A percentile compares a stretch with the other conserved stretches of the same genome.
Evolutionary conservation across 805 yeast genomes (phyloP).

Genomic region (Jamesozyma hellenica): DNA sequence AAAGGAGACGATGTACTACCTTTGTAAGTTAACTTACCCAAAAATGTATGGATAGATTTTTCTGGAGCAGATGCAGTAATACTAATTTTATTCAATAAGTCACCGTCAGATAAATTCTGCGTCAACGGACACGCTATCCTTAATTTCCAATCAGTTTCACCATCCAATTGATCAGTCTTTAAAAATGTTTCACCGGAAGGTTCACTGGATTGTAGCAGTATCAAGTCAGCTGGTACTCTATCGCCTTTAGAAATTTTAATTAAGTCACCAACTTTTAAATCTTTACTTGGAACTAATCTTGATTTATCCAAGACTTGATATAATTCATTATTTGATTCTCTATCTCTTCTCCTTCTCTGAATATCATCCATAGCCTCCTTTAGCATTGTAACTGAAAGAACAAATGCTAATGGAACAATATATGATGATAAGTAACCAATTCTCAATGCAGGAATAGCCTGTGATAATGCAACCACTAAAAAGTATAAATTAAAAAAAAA

Average conservation of each 20-base stretch:
- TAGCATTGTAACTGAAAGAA: conserved; percentile 81
- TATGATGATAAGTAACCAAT: conserved; percentile 92
- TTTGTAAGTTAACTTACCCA: conserved; percentile 60
- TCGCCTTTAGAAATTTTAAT: conserved; percentile 69
- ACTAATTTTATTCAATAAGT: conserved; percentile 39
- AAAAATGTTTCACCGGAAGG: conserved; percentile 79
- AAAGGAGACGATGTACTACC: conserved; percentile 50
- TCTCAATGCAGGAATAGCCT: conserved; percentile 76
- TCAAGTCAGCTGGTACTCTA: conserved; percentile 89
- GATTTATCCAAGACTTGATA: conserved; percentile 57
- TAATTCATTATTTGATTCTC: conserved; percentile 74
- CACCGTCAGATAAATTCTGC: conserved; percentile 46
- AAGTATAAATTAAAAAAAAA: conserved; percentile 92
- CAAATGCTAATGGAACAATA: conserved; percentile 90
- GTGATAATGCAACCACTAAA: conserved; percentile 86
- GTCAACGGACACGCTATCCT: conserved; percentile 69
- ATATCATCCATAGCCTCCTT: conserved; percentile 95
- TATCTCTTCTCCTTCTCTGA: conserved; percentile 79
- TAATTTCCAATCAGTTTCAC: conserved; percentile 98
- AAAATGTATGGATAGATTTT: conserved; percentile 70
- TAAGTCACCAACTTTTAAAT: conserved; percentile 77
- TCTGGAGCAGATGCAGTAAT: conserved; percentile 75
- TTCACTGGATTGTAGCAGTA: conserved; percentile 75
- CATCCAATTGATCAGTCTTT: conserved; percentile 95
- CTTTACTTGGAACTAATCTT: conserved; percentile 42